These are phyloP conservation scores for Cercospora sesami DNA, from an alignment of 2,329 filamentous ascomycete genomes.

Conservation along the genomic window DNA sequence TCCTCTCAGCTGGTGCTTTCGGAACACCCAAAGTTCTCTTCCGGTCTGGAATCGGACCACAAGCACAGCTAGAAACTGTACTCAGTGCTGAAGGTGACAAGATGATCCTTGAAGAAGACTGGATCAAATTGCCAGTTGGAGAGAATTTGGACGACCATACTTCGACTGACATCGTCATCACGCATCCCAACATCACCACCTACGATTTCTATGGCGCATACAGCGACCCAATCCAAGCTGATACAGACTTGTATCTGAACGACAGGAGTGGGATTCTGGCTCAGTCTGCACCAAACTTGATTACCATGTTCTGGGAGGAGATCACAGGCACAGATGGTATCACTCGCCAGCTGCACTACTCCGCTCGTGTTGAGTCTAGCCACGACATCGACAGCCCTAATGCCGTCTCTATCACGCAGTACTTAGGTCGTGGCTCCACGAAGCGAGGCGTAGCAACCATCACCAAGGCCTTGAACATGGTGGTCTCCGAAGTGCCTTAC, in stretches of 20 bases:
- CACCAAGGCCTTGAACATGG: constrained; percentile 57
- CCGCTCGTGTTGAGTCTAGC: constrained; percentile 62
- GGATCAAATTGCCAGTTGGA: constrained; percentile 56
- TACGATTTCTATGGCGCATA: constrained; percentile 68
- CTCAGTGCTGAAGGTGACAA: constrained; percentile 48
- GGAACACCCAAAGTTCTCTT: constrained; percentile 66
- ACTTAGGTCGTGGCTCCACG: constrained; percentile 64
- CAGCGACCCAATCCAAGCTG: constrained; percentile 44
- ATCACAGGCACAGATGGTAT: constrained; percentile 59
- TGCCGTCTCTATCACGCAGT: constrained; percentile 50
- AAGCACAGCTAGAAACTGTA: constrained; percentile 53
- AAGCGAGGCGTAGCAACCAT: constrained; percentile 64
- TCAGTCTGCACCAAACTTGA: constrained; percentile 66
- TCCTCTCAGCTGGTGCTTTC: constrained; percentile 56
- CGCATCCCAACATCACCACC: constrained; percentile 55
- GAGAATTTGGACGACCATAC: constrained; percentile 55
- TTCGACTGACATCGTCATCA: constrained; percentile 58
- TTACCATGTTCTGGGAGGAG: constrained; percentile 62
- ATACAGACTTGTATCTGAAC: constrained; percentile 46
- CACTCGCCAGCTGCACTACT: constrained; percentile 65
- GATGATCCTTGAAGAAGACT: constrained; percentile 47
- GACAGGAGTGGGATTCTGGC: constrained; percentile 61
- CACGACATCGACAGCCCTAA: constrained; percentile 45
- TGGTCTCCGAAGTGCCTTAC: constrained; percentile 61
- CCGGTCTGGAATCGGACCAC: constrained; percentile 63